These are phyloP conservation scores for Neolentinus lepideus DNA, from an alignment of 1,284 basidiomycete genomes.

Conservation along the genomic window DNA sequence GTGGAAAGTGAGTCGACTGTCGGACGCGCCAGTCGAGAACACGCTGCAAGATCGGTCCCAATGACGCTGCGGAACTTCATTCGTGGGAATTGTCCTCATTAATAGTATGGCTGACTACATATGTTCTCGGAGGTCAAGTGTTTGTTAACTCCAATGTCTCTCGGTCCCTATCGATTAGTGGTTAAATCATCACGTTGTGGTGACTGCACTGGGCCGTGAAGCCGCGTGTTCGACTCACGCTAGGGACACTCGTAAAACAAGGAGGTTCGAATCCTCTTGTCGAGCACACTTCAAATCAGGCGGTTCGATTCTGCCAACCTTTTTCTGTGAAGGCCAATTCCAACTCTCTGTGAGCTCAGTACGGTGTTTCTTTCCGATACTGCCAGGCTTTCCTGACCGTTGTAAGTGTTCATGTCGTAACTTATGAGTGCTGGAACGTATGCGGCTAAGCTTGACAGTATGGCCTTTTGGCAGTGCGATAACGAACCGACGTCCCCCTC, in stretches of 20 bases:
- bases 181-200: slow-evolving; percentile 25
- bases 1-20: not conserved
- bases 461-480: not conserved
- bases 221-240: not conserved
- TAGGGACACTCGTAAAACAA: not conserved
- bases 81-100: not conserved
- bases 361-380: no score
- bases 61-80: no score
- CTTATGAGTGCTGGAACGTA: no score
- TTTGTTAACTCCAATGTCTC: not conserved
- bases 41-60: no score
- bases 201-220: not conserved
- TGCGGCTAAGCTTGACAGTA: not conserved
- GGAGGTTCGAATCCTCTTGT: not conserved
- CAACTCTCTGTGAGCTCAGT: no score
- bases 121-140: not conserved
- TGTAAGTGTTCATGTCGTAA: no score
- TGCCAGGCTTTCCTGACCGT: no score
- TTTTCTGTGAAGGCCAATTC: no score
- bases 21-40: not conserved
- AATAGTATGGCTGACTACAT: not conserved
- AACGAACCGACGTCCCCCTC: not conserved
- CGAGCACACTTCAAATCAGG: no score
- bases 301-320: no score
- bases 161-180: slow-evolving; percentile 23